Evolutionary conservation across 1,284 basidiomycete species (phyloP).

Genomic region (Cryptococcus amylolentus): DNA sequence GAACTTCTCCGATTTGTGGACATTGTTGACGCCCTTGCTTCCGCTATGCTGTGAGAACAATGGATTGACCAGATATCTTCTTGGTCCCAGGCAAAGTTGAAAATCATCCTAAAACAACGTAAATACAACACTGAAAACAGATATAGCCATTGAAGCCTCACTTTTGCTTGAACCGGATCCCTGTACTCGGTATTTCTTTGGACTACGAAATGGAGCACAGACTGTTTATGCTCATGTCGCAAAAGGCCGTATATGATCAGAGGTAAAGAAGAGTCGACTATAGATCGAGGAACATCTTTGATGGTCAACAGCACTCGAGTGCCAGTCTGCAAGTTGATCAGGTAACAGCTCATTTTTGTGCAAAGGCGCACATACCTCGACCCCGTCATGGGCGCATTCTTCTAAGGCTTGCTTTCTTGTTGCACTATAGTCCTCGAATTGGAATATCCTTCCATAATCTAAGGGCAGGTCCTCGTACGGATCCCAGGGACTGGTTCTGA

Average conservation of each 20-base stretch:
- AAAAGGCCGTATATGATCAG: constrained; percentile 78
- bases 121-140: background rate
- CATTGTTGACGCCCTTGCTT: constrained; percentile 87
- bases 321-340: constrained; percentile 60
- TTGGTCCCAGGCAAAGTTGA: constrained; percentile 82
- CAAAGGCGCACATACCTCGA: constrained; percentile 58
- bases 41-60: constrained; percentile 92
- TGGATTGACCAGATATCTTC: constrained; percentile 78
- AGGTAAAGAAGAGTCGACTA: constrained; percentile 54
- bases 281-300: constrained; percentile 62
- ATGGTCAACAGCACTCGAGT: constrained; percentile 70
- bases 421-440: constrained; percentile 90
- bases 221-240: constrained; percentile 94
- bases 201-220: constrained; percentile 87
- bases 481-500: constrained; percentile 96
- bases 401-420: constrained; percentile 73
- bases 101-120: constrained; percentile 66
- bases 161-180: constrained; percentile 85
- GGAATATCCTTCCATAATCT: constrained; percentile 93
- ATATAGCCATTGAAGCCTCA: constrained; percentile 41
- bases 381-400: constrained; percentile 61
- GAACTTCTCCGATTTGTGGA: constrained; percentile 96
- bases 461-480: constrained; percentile 92
- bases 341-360: background rate
- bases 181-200: constrained; percentile 94